These are phyloP conservation scores for Colletotrichum melonis DNA, from an alignment of 2,329 filamentous ascomycete genomes.

Conservation along the genomic window DNA sequence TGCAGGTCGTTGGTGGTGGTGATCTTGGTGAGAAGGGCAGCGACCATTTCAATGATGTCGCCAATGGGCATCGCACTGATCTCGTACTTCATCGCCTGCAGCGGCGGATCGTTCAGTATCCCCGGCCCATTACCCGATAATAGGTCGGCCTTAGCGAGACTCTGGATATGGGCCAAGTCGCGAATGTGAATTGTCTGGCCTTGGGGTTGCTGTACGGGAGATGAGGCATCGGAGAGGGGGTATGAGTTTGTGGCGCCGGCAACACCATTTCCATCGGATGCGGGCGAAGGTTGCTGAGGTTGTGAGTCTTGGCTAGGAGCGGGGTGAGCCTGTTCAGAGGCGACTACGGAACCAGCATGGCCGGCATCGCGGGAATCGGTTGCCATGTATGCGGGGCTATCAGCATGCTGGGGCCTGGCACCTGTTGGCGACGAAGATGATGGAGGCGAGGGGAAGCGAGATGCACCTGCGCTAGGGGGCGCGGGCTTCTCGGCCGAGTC, in stretches of 20 bases:
- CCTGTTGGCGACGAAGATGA: constrained; percentile 62
- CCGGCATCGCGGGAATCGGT: constrained; percentile 44
- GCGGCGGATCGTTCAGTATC: constrained; percentile 61
- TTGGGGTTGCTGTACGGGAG: constrained; percentile 43
- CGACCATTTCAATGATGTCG: constrained; percentile 99
- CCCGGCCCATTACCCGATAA: constrained; percentile 64
- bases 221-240: constrained; percentile 42
- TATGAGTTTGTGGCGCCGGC: constrained; percentile 38
- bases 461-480: constrained; percentile 53
- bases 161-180: constrained; percentile 91
- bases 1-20: constrained; percentile 96
- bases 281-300: constrained; percentile 49
- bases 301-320: constrained; percentile 39
- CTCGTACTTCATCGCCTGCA: constrained; percentile 79
- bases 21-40: constrained; percentile 94
- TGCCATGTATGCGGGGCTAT: constrained; percentile 60
- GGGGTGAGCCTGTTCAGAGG: constrained; percentile 28
- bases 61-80: constrained; percentile 97
- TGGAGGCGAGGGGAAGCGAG: constrained; percentile 65
- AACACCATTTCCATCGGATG: constrained; percentile 46
- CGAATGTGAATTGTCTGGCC: constrained; percentile 78
- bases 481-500: constrained; percentile 36
- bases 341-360: constrained; percentile 16
- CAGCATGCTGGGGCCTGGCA: constrained; percentile 53
- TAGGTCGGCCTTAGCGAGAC: constrained; percentile 83